Percentiles rank a stretch among this genome's conserved stretches.
phyloP scores from a whole-genome alignment of 768 basidiomycete species.

The Leucocoprinus sp. region DNA sequence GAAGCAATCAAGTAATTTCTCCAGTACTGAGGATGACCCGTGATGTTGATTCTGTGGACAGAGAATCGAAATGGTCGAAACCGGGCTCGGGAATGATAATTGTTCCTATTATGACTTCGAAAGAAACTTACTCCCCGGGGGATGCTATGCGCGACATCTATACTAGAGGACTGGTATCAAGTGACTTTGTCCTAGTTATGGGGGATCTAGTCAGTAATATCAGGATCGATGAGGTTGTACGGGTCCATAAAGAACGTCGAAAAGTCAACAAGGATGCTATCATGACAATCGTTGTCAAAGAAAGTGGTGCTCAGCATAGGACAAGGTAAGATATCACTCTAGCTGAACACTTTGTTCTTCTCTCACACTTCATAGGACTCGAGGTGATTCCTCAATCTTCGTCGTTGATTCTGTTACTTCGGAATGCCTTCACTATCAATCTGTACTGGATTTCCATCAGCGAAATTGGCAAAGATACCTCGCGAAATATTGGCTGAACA shows the following conservation, averaged over 20 bases:
- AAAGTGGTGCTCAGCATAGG: slow-evolving; percentile 61
- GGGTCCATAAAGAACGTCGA: slow-evolving; percentile 80
- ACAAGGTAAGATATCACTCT: slow-evolving; percentile 46
- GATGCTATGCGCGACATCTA: slow-evolving; percentile 94
- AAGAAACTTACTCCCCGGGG: slow-evolving; percentile 81
- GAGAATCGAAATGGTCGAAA: slow-evolving; percentile 81
- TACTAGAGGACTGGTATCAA: slow-evolving; percentile 81
- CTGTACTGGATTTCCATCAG: slow-evolving; percentile 65
- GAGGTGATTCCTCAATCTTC: slow-evolving; percentile 69
- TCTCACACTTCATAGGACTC: slow-evolving; percentile 37
- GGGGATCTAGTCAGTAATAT: slow-evolving; percentile 93
- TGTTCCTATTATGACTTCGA: slow-evolving; percentile 76
- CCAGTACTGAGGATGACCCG: slow-evolving; percentile 10
- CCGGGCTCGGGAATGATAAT: slow-evolving; percentile 75
- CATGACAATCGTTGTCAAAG: slow-evolving; percentile 93
- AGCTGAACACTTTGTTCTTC: slow-evolving; percentile 1
- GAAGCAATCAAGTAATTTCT: slow-evolving; percentile 68
- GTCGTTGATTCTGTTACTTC: slow-evolving; percentile 69
- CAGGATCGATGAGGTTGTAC: slow-evolving; percentile 81
- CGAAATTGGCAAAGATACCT: slow-evolving; percentile 57
- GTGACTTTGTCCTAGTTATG: slow-evolving; percentile 86
- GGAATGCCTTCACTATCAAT: slow-evolving; percentile 82
- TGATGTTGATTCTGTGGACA: slow-evolving; percentile 21
- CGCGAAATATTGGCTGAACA: slow-evolving; percentile 66
- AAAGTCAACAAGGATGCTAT: slow-evolving; percentile 87